A percentile compares a stretch with the other conserved stretches of the same genome.
Evolutionary conservation across 1,284 basidiomycete genomes (phyloP).

Genomic region (Phellinidium pouzarii): DNA sequence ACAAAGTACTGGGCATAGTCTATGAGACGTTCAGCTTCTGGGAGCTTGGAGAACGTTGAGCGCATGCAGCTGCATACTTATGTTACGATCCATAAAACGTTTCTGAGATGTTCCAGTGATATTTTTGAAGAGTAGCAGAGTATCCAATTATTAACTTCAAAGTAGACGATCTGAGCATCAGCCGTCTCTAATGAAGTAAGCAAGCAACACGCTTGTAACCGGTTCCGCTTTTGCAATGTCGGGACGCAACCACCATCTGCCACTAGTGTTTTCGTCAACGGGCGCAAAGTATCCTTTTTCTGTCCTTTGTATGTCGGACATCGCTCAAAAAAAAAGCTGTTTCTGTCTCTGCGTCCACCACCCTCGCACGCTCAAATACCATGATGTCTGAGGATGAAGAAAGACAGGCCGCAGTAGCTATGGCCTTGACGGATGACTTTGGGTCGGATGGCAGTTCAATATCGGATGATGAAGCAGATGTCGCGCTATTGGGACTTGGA

Average conservation of each 20-base stretch:
- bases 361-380: background rate
- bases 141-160: background rate
- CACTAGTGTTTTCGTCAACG: no score
- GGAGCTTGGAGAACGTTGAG: background rate
- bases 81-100: background rate
- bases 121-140: background rate
- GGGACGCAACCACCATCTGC: background rate
- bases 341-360: background rate
- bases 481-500: conserved; percentile 14
- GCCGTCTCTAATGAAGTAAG: background rate
- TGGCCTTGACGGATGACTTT: conserved; percentile 11
- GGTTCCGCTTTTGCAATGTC: background rate
- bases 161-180: background rate
- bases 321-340: conserved; percentile 1
- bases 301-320: conserved; percentile 10
- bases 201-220: background rate
- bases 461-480: conserved; percentile 13
- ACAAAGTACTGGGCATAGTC: conserved; percentile 24
- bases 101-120: background rate
- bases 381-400: conserved; percentile 10
- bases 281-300: conserved; percentile 1
- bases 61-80: background rate
- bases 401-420: background rate
- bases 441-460: conserved; percentile 13
- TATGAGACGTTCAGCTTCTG: conserved; percentile 1